Percentiles rank a stretch among this genome's conserved stretches.
These are phyloP conservation scores for Pogostemon cablin DNA, from an alignment of 257 asterid genomes.

Conservation along the genomic window DNA sequence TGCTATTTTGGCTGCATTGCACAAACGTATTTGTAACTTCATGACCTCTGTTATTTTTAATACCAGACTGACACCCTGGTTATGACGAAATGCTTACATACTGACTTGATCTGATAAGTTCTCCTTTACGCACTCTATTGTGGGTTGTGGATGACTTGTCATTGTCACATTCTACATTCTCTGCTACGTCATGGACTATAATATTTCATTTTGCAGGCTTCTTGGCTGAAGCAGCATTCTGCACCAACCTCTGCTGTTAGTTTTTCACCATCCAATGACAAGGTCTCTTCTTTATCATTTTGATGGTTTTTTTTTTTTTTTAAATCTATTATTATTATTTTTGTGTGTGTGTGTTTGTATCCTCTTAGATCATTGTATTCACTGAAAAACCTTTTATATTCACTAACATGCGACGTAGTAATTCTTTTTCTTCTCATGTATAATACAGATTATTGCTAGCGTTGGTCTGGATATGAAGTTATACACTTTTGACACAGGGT, in stretches of 20 bases:
- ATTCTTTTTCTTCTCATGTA: conserved; percentile 20
- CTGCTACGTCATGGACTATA: conserved; percentile 10
- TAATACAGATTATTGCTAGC: conserved; percentile 83
- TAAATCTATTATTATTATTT: not conserved
- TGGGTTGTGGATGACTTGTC: not conserved
- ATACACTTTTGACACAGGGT: conserved; percentile 83
- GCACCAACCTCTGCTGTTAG: conserved; percentile 94
- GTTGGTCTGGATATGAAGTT: conserved; percentile 98
- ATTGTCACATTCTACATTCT: conserved; percentile 3
- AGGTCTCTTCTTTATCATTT: conserved; percentile 55
- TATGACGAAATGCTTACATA: conserved; percentile 17
- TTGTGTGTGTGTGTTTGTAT: not conserved
- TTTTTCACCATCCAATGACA: conserved; percentile 96
- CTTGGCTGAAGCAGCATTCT: conserved; percentile 98
- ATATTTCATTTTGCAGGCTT: conserved; percentile 57
- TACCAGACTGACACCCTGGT: conserved; percentile 23
- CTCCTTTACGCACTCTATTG: conserved; percentile 5
- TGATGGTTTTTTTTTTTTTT: conserved; percentile 3
- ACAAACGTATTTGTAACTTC: not conserved
- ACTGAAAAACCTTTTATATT: conserved; percentile 27
- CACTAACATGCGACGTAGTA: conserved; percentile 14
- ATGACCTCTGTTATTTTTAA: not conserved
- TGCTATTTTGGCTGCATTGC: not conserved
- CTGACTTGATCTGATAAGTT: conserved; percentile 5
- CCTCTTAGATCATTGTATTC: conserved; percentile 9